These are phyloP conservation scores for Trichosphaerium sp. DNA, from an alignment of 78 protist genomes.

Conservation along the genomic window DNA sequence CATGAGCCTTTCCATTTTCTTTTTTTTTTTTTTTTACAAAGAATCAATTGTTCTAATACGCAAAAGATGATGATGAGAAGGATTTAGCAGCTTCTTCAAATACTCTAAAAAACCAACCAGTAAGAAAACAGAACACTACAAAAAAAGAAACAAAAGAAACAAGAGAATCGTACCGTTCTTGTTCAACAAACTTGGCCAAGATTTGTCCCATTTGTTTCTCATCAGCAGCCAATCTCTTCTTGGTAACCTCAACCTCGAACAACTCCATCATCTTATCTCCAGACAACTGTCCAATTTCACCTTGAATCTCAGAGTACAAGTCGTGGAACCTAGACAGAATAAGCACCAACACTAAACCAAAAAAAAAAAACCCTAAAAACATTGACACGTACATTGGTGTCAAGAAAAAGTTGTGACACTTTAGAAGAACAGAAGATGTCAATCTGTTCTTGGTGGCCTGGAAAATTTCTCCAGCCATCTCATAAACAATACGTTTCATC, in stretches of 20 bases:
- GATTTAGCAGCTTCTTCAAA: too few species aligned
- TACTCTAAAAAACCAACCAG: too few species aligned
- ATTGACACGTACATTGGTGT: constrained; percentile 20
- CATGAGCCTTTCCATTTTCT: too few species aligned
- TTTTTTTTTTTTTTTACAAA: too few species aligned
- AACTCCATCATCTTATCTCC: constrained; percentile 40
- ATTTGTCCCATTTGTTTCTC: constrained; percentile 16
- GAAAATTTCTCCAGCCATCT: constrained; percentile 34
- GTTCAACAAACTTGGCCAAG: too few species aligned
- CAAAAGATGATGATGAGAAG: too few species aligned
- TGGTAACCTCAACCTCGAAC: constrained; percentile 44
- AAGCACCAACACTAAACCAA: not conserved
- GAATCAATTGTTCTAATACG: too few species aligned
- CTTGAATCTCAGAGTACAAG: constrained; percentile 24
- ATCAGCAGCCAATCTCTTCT: constrained; percentile 29
- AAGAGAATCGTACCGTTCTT: too few species aligned
- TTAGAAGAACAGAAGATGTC: constrained; percentile 39
- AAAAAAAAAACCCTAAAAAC: not conserved
- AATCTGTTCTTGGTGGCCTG: constrained; percentile 21
- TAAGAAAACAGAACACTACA: too few species aligned
- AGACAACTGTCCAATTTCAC: constrained; percentile 18
- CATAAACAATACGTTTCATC: constrained; percentile 3
- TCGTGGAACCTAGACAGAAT: constrained; percentile 10
- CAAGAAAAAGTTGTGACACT: constrained; percentile 45
- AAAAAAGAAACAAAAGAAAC: too few species aligned